Percentiles rank a stretch among this genome's conserved stretches.
Conservation (phyloP, 106 monocot species). For the Posidonia australis region DNA sequence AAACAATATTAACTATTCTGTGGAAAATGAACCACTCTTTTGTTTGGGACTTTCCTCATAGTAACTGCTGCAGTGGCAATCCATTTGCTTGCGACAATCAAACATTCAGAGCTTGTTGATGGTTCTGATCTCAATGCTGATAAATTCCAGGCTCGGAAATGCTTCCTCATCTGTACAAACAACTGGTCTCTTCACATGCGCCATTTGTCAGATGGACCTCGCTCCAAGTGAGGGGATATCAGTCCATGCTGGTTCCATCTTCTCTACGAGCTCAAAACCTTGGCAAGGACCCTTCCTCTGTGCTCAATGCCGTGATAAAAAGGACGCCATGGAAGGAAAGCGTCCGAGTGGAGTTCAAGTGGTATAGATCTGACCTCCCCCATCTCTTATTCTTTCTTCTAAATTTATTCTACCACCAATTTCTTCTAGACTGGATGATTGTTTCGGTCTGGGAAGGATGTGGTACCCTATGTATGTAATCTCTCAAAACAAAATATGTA, state of each 20-base stretch:
- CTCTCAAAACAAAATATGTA: neutral
- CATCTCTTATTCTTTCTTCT: neutral
- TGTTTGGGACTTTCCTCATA: no score
- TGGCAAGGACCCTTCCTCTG: slow-evolving; percentile 99
- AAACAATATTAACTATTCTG: no score
- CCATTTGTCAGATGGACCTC: slow-evolving; percentile 86
- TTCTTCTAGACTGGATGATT: slow-evolving; percentile 10
- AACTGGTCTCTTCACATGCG: slow-evolving; percentile 62
- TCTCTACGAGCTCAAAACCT: slow-evolving; percentile 82
- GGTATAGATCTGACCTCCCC: slow-evolving; percentile 4
- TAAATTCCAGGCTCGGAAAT: slow-evolving; percentile 52
- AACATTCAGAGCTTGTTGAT: no score
- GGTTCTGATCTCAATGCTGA: no score
- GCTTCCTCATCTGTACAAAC: slow-evolving; percentile 31
- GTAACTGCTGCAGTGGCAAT: no score
- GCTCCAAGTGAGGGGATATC: slow-evolving; percentile 84
- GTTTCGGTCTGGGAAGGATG: slow-evolving; percentile 1
- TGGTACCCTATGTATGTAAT: slow-evolving; percentile 15
- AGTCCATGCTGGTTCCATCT: slow-evolving; percentile 88
- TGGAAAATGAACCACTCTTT: no score
- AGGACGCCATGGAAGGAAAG: slow-evolving; percentile 64
- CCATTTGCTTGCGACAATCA: no score
- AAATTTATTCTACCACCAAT: slow-evolving; percentile 7
- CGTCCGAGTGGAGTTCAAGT: slow-evolving; percentile 40
- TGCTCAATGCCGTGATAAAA: slow-evolving; percentile 69